phyloP scores from a whole-genome alignment of 306 rosid genomes.

The Echinosophora koreensis region DNA sequence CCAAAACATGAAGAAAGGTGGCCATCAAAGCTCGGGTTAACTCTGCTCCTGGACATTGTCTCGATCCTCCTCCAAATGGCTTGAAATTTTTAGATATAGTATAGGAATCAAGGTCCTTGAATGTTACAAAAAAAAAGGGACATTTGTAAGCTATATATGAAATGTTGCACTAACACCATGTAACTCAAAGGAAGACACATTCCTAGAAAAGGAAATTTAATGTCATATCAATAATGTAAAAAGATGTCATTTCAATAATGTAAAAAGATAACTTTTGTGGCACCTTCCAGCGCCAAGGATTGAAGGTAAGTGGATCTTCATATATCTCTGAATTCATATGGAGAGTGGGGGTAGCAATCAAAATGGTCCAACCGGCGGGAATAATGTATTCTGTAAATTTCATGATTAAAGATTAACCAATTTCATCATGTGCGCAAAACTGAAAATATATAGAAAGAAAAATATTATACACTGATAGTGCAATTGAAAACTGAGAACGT shows the following conservation, averaged over 20 bases:
- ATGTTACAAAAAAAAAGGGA: not conserved
- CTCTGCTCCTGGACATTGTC: slow-evolving; percentile 55
- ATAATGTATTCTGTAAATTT: slow-evolving; percentile 37
- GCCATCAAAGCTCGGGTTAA: slow-evolving; percentile 44
- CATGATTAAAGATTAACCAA: not conserved
- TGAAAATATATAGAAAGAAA: not conserved
- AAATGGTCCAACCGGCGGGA: slow-evolving; percentile 41
- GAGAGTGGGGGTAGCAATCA: slow-evolving; percentile 30
- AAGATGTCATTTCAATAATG: no score
- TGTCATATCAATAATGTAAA: not conserved
- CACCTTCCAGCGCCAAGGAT: slow-evolving; percentile 53
- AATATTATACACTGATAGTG: not conserved
- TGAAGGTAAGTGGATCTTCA: slow-evolving; percentile 44
- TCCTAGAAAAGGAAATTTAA: not conserved
- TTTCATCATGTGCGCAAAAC: not conserved
- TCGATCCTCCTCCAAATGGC: slow-evolving; percentile 58
- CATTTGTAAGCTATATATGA: not conserved
- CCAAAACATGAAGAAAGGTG: slow-evolving; percentile 54
- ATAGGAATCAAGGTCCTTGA: slow-evolving; percentile 42
- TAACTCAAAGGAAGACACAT: not conserved
- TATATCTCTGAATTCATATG: slow-evolving; percentile 41
- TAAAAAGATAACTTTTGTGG: not conserved
- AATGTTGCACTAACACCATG: not conserved
- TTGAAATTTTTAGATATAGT: slow-evolving; percentile 49
- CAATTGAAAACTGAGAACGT: not conserved